A percentile compares a stretch with the other conserved stretches of the same genome.
Conservation (phyloP, 225 moss, liverwort and hornwort species). For the Polytrichum commune region DNA sequence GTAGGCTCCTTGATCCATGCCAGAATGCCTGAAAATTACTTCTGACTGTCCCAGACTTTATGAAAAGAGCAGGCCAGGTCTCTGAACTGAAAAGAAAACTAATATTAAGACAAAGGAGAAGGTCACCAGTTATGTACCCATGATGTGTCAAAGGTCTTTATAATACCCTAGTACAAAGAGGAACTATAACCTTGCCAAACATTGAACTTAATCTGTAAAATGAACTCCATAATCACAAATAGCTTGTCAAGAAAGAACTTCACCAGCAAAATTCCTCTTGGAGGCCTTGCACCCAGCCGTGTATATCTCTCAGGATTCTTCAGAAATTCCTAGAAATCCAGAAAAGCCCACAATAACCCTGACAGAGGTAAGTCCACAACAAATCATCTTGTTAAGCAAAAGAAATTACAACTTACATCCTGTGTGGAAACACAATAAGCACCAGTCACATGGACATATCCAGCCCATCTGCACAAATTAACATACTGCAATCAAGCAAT, state of each 20-base stretch:
- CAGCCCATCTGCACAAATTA: no score
- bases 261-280: slow-evolving; percentile 88
- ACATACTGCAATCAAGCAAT: no score
- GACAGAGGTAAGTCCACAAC: neutral
- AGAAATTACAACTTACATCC: no score
- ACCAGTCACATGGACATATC: no score
- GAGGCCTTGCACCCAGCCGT: slow-evolving; percentile 86
- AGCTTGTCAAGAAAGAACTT: slow-evolving; percentile 11
- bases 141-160: no score
- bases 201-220: neutral
- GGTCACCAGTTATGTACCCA: no score
- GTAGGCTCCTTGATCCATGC: no score
- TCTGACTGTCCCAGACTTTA: no score
- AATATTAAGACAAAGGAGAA: neutral
- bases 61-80: no score
- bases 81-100: neutral
- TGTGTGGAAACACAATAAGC: no score
- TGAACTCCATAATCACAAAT: neutral
- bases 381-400: neutral
- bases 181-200: neutral
- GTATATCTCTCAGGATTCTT: slow-evolving; percentile 80
- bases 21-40: no score
- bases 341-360: slow-evolving; percentile 6
- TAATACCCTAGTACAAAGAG: no score
- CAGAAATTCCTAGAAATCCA: slow-evolving; percentile 65